Base-by-base conservation (phyloP, 1,139 yeast genomes). In the Yamadazyma membranifaciens region DNA sequence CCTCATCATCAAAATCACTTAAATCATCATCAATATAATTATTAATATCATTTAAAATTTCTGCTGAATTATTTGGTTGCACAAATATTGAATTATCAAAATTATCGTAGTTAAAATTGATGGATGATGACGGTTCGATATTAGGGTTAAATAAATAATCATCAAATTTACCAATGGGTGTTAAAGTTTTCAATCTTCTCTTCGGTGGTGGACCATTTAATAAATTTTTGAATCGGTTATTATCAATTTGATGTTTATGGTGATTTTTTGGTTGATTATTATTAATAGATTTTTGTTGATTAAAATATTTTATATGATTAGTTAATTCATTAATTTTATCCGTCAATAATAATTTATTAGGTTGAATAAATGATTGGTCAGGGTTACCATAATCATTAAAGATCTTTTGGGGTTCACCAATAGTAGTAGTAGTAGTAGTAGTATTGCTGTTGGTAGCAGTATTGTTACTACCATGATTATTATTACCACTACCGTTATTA, bases 61-160 rank as follows among this genome's bases (percentile, higher is more conserved):
- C 50, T 7, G 35, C 25, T 20, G 39, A 37, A n/a, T 36, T 36
- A 32, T 42, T 45, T 14, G 54, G 51, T n/a, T 59, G 67, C 22
- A 60, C 59, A 38, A 65, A 66, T 26, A 67, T 59, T 6, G 68
- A 59, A n/a, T 59, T 57, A 37, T 57, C 49, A n/a, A 26, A 34
- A 39, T 56, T 44, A 22, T 31, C 35, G 13, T 37, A 54, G 39
- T 59, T 57, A 40, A 50, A 48, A 26, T 49, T 48, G n/a, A 69
- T 57, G 42, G 69, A 56, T 28, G 67, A 68, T 20, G 74, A 69
- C 16, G 77, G 77, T 50, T 69, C 70, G 20, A 70, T 65, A 49
- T 69, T 67, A 6, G 77, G 68, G 49, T 70, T 67, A 51, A 59
- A 67, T 48, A 70, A 62, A 45, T 64, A 60, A 47, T 59, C 65